Percentiles rank a stretch among this genome's conserved stretches.
phyloP scores from a whole-genome alignment of 164 flowering plant species.

The Protea cynaroides region DNA sequence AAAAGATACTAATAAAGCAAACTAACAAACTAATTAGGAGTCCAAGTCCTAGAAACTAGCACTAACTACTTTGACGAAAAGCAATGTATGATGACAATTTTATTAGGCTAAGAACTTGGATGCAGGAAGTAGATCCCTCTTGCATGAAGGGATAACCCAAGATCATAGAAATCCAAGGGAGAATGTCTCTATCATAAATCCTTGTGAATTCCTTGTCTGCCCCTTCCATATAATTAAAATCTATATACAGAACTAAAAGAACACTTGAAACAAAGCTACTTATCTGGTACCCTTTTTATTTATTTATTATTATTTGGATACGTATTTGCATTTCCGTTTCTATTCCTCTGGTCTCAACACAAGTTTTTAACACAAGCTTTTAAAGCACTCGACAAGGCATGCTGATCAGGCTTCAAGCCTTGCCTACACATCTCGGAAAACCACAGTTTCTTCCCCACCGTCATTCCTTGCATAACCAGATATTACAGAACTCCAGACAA shows the following conservation, averaged over 20 bases:
- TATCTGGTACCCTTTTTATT: constrained; percentile 22
- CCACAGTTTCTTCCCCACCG: constrained; percentile 16
- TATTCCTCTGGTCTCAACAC: constrained; percentile 12
- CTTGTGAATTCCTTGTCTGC: constrained; percentile 18
- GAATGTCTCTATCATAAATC: constrained; percentile 16
- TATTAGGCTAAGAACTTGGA: too few relatives aligned
- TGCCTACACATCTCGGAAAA: constrained; percentile 22
- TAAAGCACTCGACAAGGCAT: constrained; percentile 20
- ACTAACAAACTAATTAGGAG: too few relatives aligned
- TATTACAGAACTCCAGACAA: constrained; percentile 24
- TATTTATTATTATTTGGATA: constrained; percentile 19
- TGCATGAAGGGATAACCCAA: constrained; percentile 18
- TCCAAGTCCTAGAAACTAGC: too few relatives aligned
- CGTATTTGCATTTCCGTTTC: constrained; percentile 19
- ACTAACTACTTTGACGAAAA: too few relatives aligned
- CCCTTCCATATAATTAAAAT: constrained; percentile 7
- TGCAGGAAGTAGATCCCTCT: constrained; percentile 11
- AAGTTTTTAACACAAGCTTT: too few relatives aligned
- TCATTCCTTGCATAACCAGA: constrained; percentile 23
- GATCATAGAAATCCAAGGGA: constrained; percentile 28
- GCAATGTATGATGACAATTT: too few relatives aligned
- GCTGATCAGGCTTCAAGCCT: constrained; percentile 21
- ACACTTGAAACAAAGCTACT: constrained; percentile 22
- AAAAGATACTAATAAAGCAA: too few relatives aligned
- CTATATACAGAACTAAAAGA: constrained; percentile 16